Percentiles rank a stretch among this genome's conserved stretches.
Conservation (phyloP, 1,139 yeast species). For the Pneumocystis wakefieldiae region DNA sequence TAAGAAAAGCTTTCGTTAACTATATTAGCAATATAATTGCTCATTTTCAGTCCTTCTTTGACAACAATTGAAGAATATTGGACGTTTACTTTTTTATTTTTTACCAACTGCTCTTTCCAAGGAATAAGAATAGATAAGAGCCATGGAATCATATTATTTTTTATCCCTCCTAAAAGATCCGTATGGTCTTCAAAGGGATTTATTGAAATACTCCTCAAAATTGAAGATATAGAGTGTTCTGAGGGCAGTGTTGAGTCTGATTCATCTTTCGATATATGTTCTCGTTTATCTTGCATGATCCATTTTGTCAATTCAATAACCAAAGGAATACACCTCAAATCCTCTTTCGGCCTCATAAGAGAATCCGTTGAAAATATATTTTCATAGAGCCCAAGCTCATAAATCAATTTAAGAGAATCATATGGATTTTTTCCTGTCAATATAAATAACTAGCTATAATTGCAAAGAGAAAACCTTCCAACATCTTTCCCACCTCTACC, state of each 20-base stretch:
- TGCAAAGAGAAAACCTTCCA: constrained; percentile 46
- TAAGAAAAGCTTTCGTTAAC: constrained; percentile 15
- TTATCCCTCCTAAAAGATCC: constrained; percentile 6
- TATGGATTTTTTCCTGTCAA: constrained; percentile 14
- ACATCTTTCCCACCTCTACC: constrained; percentile 61
- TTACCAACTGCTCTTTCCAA: not conserved
- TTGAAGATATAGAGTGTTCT: too few species aligned
- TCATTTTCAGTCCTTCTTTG: not conserved
- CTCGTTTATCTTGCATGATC: not conserved
- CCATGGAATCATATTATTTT: constrained; percentile 6
- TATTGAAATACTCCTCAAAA: not conserved
- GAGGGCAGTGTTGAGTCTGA: constrained; percentile 21
- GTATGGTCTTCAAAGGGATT: not conserved
- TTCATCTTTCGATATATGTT: constrained; percentile 23
- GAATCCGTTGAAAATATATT: constrained; percentile 8
- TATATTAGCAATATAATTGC: not conserved
- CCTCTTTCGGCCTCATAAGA: not conserved
- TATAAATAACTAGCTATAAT: constrained; percentile 2
- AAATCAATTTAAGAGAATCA: constrained; percentile 12
- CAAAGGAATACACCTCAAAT: not conserved
- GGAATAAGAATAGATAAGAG: constrained; percentile 1
- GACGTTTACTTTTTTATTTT: not conserved
- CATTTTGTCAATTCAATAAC: not conserved
- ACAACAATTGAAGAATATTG: constrained; percentile 12
- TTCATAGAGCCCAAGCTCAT: constrained; percentile 18